Percentiles rank a stretch among this genome's conserved stretches.
Evolutionary conservation across 2,329 filamentous ascomycete species (phyloP).

Genomic region (Cladosporium sp.): DNA sequence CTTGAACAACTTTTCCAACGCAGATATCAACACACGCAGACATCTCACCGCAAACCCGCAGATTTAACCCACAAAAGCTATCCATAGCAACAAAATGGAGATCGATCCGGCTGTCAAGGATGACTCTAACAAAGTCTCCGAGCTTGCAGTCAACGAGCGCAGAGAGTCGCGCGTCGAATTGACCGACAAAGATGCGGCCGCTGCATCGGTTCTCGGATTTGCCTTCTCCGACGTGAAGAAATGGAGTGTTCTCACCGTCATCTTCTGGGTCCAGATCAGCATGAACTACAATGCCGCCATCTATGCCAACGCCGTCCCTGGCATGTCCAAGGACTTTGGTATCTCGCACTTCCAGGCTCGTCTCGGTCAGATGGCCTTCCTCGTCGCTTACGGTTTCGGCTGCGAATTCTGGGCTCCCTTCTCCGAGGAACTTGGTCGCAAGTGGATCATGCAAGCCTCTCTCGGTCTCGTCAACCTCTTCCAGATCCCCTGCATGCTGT

Average conservation of each 20-base stretch:
- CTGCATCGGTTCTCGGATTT: conserved; percentile 42
- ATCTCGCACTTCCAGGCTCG: conserved; percentile 71
- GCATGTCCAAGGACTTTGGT: conserved; percentile 66
- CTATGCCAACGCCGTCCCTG: conserved; percentile 58
- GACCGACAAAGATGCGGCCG: conserved; percentile 9
- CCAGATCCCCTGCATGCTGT: conserved; percentile 69
- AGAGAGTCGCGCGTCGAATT: conserved; percentile 3
- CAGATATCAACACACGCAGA: not conserved
- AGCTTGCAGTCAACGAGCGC: not conserved
- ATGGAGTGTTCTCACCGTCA: conserved; percentile 52
- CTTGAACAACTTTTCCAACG: not conserved
- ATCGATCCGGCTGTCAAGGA: not conserved
- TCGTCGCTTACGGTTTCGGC: conserved; percentile 68
- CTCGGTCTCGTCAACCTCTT: conserved; percentile 66
- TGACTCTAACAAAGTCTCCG: conserved; percentile 5
- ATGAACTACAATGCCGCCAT: conserved; percentile 58
- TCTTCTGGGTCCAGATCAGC: conserved; percentile 55
- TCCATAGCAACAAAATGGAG: conserved; percentile 3
- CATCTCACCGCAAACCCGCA: not conserved
- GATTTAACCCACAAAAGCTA: not conserved
- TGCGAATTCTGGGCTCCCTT: conserved; percentile 61
- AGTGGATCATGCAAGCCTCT: conserved; percentile 66
- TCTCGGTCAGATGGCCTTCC: conserved; percentile 75
- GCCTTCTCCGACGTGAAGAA: conserved; percentile 50
- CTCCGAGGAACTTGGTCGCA: conserved; percentile 68